These are phyloP conservation scores for Astrephomene gubernaculifera DNA, from an alignment of 139 green algal genomes.

Conservation along the genomic window DNA sequence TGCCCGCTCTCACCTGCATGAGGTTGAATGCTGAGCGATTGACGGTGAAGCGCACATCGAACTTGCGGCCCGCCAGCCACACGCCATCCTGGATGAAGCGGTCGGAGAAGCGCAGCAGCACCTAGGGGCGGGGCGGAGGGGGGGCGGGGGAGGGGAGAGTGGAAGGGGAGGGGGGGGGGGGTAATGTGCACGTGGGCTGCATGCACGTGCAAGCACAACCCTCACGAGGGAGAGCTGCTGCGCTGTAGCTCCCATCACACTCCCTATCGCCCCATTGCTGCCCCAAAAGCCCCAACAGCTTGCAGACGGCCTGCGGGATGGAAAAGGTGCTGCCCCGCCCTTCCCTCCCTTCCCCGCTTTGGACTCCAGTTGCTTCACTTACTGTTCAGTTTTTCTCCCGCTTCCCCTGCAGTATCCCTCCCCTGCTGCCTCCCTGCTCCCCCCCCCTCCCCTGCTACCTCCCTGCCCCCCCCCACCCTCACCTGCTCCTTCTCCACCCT, in stretches of 20 bases:
- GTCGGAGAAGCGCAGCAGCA: constrained; percentile 43
- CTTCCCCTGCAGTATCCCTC: no score
- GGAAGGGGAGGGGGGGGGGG: neutral
- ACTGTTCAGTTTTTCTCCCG: no score
- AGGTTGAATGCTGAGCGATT: constrained; percentile 51
- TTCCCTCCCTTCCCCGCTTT: neutral
- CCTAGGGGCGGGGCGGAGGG: constrained; percentile 43
- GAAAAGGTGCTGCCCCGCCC: neutral
- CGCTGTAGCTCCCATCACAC: no score
- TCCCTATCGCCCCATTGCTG: no score
- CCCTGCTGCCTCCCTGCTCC: neutral
- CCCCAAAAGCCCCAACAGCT: no score
- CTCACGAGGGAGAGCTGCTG: no score
- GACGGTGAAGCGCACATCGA: constrained; percentile 63
- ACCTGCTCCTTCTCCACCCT: constrained; percentile 47
- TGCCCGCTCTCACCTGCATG: constrained; percentile 6
- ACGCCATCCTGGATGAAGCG: constrained; percentile 24
- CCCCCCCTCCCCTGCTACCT: neutral
- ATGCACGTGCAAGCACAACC: no score
- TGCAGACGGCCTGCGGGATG: neutral
- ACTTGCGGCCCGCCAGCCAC: neutral
- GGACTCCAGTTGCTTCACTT: neutral
- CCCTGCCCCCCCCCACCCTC: neutral
- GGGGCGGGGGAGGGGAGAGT: no score
- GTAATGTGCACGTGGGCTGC: no score